phyloP scores from a whole-genome alignment of 495 filamentous ascomycete species.

The Physcia stellaris region DNA sequence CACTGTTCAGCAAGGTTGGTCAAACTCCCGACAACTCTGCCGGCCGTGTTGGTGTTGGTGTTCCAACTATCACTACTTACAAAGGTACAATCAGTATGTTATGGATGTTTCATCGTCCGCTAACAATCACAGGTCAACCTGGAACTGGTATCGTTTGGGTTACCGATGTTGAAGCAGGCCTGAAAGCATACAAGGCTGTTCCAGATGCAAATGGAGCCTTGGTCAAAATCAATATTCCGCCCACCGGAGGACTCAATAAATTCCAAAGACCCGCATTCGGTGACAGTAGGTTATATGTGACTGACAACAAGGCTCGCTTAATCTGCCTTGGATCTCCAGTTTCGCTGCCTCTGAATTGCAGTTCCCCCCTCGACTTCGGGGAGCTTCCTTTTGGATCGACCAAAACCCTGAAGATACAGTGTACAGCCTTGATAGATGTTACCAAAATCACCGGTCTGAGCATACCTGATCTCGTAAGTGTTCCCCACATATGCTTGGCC shows the following conservation, averaged over 20 bases:
- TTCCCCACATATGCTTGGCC: no score
- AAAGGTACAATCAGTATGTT: no score
- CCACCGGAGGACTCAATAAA: constrained; percentile 27
- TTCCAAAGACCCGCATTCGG: constrained; percentile 36
- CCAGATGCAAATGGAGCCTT: constrained; percentile 24
- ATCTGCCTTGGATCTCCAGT: constrained; percentile 31
- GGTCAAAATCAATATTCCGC: constrained; percentile 23
- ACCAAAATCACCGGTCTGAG: constrained; percentile 18
- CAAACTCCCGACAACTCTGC: constrained; percentile 21
- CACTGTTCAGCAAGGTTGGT: constrained; percentile 24
- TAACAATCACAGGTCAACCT: constrained; percentile 10
- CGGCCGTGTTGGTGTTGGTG: constrained; percentile 26
- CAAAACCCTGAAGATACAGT: constrained; percentile 18
- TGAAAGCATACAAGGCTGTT: constrained; percentile 25
- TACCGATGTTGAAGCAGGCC: constrained; percentile 22
- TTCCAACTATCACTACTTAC: constrained; percentile 26
- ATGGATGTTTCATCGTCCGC: no score
- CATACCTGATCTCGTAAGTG: constrained; percentile 13
- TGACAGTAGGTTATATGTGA: constrained; percentile 29
- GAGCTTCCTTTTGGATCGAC: constrained; percentile 19
- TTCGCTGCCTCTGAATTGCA: constrained; percentile 25
- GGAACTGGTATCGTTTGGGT: constrained; percentile 21
- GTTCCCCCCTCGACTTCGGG: constrained; percentile 29
- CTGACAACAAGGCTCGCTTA: constrained; percentile 23
- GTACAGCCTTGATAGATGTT: constrained; percentile 23